Conservation (phyloP, 2,329 filamentous ascomycete species). For the Microcyclospora pomicola region DNA sequence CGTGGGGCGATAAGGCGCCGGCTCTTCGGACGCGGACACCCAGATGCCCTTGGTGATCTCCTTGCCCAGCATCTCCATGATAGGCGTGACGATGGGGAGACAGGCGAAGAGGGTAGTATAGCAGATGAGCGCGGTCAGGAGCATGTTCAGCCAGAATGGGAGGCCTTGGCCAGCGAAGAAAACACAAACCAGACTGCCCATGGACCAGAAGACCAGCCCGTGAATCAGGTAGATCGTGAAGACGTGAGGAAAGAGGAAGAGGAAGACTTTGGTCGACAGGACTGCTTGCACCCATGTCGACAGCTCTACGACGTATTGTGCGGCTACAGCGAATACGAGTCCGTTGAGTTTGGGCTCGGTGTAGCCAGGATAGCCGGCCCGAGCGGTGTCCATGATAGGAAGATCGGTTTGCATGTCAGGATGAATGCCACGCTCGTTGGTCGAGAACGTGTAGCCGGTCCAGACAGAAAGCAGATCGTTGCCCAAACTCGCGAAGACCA, state of each 20-base stretch:
- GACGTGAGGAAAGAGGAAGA: slow-evolving; percentile 34
- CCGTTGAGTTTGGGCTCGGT: slow-evolving; percentile 33
- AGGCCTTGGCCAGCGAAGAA: slow-evolving; percentile 21
- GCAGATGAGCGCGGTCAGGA: slow-evolving; percentile 25
- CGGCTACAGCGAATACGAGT: slow-evolving; percentile 24
- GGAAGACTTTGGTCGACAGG: slow-evolving; percentile 27
- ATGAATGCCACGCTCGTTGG: slow-evolving; percentile 30
- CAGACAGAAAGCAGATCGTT: slow-evolving; percentile 26
- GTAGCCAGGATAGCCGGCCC: slow-evolving; percentile 29
- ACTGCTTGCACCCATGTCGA: slow-evolving; percentile 27
- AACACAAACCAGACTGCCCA: slow-evolving; percentile 26
- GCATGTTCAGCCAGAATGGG: slow-evolving; percentile 24
- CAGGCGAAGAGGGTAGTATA: slow-evolving; percentile 21
- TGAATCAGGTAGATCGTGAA: slow-evolving; percentile 38
- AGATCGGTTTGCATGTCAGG: slow-evolving; percentile 28
- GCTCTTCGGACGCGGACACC: slow-evolving; percentile 24
- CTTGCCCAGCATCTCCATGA: slow-evolving; percentile 27
- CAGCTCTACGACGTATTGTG: slow-evolving; percentile 24
- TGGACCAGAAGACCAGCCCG: slow-evolving; percentile 33
- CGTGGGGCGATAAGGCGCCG: slow-evolving; percentile 19
- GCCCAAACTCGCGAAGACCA: slow-evolving; percentile 25
- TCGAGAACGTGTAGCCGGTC: slow-evolving; percentile 19
- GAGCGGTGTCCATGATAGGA: slow-evolving; percentile 21
- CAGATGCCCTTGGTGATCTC: slow-evolving; percentile 26
- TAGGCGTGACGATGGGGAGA: slow-evolving; percentile 25